phyloP scores from a whole-genome alignment of 805 yeast genomes.

The Candida ortonii region DNA sequence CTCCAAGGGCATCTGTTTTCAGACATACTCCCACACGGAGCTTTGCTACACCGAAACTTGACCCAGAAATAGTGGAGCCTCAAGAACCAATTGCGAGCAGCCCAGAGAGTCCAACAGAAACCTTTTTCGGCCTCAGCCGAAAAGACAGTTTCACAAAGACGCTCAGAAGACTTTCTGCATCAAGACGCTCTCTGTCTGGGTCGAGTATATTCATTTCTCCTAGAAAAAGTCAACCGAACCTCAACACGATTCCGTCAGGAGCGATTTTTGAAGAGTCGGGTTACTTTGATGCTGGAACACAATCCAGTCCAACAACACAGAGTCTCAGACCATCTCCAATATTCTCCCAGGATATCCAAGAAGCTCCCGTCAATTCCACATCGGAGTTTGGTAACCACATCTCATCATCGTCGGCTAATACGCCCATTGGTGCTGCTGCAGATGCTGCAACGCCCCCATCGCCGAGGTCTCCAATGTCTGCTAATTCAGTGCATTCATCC shows the following conservation, averaged over 20 bases:
- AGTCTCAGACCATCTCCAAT: neutral
- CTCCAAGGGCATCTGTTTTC: too few relatives aligned
- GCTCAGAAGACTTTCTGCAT: constrained; percentile 3
- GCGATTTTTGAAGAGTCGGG: too few relatives aligned
- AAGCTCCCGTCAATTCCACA: too few relatives aligned
- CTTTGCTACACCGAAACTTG: constrained; percentile 10
- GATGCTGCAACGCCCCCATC: too few relatives aligned
- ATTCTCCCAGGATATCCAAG: neutral
- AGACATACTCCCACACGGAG: constrained; percentile 1
- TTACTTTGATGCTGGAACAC: too few relatives aligned
- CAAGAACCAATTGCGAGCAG: neutral
- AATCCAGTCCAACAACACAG: constrained; percentile 3
- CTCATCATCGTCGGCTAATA: too few relatives aligned
- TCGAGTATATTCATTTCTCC: too few relatives aligned
- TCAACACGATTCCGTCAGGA: too few relatives aligned
- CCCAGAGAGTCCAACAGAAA: neutral
- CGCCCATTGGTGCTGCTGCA: too few relatives aligned
- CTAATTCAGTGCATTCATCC: too few relatives aligned
- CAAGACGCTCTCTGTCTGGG: constrained; percentile 1
- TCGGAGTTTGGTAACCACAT: too few relatives aligned
- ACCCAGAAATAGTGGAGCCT: neutral
- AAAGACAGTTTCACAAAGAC: constrained; percentile 1
- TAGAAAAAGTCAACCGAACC: constrained; percentile 1
- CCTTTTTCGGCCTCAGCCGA: neutral
- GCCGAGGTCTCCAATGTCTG: too few relatives aligned